A percentile compares a stretch with the other conserved stretches of the same genome.
Evolutionary conservation across 2,329 filamentous ascomycete genomes (phyloP).

Genomic region (Rutstroemia sp.): DNA sequence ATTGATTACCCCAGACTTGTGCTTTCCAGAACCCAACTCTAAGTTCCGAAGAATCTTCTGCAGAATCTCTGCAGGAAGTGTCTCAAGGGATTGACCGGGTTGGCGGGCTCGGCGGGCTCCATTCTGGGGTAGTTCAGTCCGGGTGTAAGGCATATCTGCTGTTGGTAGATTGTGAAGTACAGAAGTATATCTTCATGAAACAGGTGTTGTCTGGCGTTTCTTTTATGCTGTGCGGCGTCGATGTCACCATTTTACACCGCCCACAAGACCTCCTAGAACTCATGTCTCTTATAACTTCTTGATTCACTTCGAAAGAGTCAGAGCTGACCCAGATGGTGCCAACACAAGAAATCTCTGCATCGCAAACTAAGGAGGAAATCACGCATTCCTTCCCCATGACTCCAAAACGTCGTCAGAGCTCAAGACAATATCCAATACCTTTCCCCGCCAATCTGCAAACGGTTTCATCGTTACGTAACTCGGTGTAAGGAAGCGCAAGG

Average conservation of each 20-base stretch:
- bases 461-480: slow-evolving; percentile 11
- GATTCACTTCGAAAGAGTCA: background rate
- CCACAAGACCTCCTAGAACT: background rate
- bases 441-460: slow-evolving; percentile 1
- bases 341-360: slow-evolving; percentile 3
- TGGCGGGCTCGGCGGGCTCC: background rate
- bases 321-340: background rate
- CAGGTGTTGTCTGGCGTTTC: background rate
- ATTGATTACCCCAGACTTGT: background rate
- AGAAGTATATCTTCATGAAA: background rate
- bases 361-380: slow-evolving; percentile 2
- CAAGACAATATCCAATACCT: slow-evolving; percentile 4
- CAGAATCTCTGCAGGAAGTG: slow-evolving; percentile 59
- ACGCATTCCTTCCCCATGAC: slow-evolving; percentile 4
- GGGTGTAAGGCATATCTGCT: background rate
- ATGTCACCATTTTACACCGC: background rate
- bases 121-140: background rate
- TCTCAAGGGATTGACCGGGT: slow-evolving; percentile 47
- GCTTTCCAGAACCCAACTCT: background rate
- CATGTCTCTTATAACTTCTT: too few species aligned
- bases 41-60: slow-evolving; percentile 40
- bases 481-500: background rate
- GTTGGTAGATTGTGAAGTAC: background rate
- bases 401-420: slow-evolving; percentile 6
- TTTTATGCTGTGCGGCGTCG: background rate